Evolutionary conservation across 441 rosid genomes (phyloP).

Genomic region (Flueggea neowawraea): DNA sequence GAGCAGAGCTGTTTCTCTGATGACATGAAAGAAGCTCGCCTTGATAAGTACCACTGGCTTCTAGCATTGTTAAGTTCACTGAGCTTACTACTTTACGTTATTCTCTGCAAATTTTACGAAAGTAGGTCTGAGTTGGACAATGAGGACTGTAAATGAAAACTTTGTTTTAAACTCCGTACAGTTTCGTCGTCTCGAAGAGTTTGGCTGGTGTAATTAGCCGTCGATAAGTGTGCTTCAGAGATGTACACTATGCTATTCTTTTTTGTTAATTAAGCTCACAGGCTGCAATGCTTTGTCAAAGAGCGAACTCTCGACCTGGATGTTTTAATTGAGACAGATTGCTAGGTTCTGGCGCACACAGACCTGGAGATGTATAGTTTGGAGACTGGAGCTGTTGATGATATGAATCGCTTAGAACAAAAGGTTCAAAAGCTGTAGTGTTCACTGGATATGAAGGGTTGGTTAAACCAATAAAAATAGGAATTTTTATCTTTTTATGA

Average conservation of each 20-base stretch:
- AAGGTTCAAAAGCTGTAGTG: too few relatives aligned
- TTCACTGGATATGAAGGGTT: too few relatives aligned
- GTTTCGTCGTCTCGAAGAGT: background rate
- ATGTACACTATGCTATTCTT: background rate
- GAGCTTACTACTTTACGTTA: conserved; percentile 53
- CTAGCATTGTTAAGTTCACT: conserved; percentile 51
- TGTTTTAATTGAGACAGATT: too few relatives aligned
- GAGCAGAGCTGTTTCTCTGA: conserved; percentile 76
- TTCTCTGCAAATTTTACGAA: conserved; percentile 50
- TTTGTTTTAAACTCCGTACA: too few relatives aligned
- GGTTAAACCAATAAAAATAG: too few relatives aligned
- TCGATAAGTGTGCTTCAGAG: background rate
- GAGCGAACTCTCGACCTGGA: too few relatives aligned
- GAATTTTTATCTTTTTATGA: too few relatives aligned
- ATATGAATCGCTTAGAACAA: too few relatives aligned
- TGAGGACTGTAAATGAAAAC: conserved; percentile 27
- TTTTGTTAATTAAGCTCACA: background rate
- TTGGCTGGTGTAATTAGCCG: background rate
- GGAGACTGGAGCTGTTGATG: too few relatives aligned
- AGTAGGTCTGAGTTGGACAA: conserved; percentile 32
- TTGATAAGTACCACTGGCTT: conserved; percentile 82
- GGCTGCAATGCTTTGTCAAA: too few relatives aligned
- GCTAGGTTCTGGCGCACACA: too few relatives aligned
- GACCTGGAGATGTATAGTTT: too few relatives aligned
- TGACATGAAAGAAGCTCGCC: conserved; percentile 76